These are phyloP conservation scores for Talaromyces rugulosus DNA, from an alignment of 2,329 filamentous ascomycete species.

Conservation along the genomic window DNA sequence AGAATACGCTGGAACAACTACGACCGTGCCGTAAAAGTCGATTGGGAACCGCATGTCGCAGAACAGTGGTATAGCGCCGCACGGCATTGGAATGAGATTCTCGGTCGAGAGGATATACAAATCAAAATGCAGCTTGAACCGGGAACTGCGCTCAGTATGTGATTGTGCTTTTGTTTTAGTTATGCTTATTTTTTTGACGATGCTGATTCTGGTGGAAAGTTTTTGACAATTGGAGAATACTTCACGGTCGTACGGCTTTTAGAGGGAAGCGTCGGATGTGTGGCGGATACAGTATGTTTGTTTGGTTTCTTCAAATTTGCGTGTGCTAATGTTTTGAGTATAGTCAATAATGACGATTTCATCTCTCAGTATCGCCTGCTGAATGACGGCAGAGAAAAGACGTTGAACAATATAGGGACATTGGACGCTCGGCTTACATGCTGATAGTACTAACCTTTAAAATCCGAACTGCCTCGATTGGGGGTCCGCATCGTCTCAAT, in stretches of 20 bases:
- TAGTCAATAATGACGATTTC: constrained; percentile 77
- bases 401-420: constrained; percentile 30
- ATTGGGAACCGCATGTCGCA: constrained; percentile 48
- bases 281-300: constrained; percentile 74
- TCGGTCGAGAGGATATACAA: constrained; percentile 62
- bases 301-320: too few relatives aligned
- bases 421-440: background rate
- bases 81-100: constrained; percentile 64
- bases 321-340: background rate
- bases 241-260: constrained; percentile 82
- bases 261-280: constrained; percentile 82
- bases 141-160: constrained; percentile 70
- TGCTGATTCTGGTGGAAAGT: constrained; percentile 46
- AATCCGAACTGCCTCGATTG: too few relatives aligned
- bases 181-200: background rate
- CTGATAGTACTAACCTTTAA: background rate
- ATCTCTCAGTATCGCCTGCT: constrained; percentile 71
- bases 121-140: constrained; percentile 67
- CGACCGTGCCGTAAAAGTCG: constrained; percentile 68
- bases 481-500: too few relatives aligned
- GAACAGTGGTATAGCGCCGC: constrained; percentile 76
- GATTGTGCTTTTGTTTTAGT: background rate
- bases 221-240: constrained; percentile 93
- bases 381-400: constrained; percentile 50
- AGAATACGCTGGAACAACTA: constrained; percentile 92